These are phyloP conservation scores for Yarrowia divulgata DNA, from an alignment of 805 yeast species.

Conservation along the genomic window DNA sequence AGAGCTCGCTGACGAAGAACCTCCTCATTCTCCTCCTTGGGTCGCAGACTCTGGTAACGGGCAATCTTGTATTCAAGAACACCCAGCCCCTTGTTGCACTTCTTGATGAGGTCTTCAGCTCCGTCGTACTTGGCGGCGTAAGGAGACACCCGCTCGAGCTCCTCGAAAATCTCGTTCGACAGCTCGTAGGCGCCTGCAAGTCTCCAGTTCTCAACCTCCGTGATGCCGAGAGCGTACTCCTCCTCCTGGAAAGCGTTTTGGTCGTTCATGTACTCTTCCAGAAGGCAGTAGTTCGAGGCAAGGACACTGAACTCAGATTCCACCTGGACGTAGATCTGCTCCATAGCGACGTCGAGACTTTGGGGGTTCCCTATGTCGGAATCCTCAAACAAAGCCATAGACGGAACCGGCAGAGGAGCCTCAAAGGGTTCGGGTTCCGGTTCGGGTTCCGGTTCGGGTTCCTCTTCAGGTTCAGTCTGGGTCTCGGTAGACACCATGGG, in stretches of 20 bases:
- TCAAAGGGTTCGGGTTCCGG: constrained; percentile 26
- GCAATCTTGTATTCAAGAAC: constrained; percentile 23
- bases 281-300: background rate
- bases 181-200: constrained; percentile 10
- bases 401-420: constrained; percentile 12
- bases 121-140: constrained; percentile 9
- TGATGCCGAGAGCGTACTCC: constrained; percentile 8
- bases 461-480: constrained; percentile 20
- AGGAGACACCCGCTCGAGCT: constrained; percentile 13
- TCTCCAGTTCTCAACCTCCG: constrained; percentile 24
- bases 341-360: constrained; percentile 21
- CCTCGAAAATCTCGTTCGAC: constrained; percentile 1
- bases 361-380: background rate
- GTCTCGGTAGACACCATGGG: constrained; percentile 31
- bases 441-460: constrained; percentile 21
- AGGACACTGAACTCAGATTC: constrained; percentile 13
- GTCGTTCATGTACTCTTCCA: constrained; percentile 7
- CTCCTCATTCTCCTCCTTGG: constrained; percentile 14
- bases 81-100: constrained; percentile 17
- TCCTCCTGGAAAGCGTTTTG: constrained; percentile 16
- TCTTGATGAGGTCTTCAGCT: constrained; percentile 1
- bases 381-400: constrained; percentile 13
- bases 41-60: constrained; percentile 21
- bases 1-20: constrained; percentile 31
- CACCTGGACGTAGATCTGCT: constrained; percentile 24